These are phyloP conservation scores for Dichotomocladium elegans DNA, from an alignment of 371 early-diverging fungal genomes.

Conservation along the genomic window DNA sequence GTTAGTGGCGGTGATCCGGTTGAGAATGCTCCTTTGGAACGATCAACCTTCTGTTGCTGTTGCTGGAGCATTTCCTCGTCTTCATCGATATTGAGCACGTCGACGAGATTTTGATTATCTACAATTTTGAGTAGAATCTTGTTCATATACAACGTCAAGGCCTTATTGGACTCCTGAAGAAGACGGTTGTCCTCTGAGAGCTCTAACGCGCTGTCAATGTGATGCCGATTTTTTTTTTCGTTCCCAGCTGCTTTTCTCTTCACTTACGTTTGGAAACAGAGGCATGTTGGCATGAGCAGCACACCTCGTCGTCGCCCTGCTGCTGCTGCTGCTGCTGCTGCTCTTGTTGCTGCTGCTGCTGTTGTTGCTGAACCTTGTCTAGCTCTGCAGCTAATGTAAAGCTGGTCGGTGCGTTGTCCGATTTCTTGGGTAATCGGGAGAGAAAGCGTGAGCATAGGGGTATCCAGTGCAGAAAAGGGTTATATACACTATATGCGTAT, in stretches of 20 bases:
- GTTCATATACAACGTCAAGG: slow-evolving; percentile 28
- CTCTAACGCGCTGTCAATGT: slow-evolving; percentile 8
- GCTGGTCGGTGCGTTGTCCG: not conserved
- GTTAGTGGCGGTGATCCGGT: no score
- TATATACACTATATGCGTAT: no score
- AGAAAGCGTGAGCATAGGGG: no score
- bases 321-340: not conserved
- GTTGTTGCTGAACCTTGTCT: slow-evolving; percentile 6
- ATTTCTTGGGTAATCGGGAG: slow-evolving; percentile 2
- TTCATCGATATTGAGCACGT: slow-evolving; percentile 27
- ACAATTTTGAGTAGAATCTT: slow-evolving; percentile 30
- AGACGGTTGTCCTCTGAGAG: slow-evolving; percentile 18
- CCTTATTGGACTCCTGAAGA: slow-evolving; percentile 30
- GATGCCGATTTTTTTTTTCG: not conserved
- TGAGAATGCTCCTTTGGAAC: not conserved
- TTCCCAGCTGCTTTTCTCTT: slow-evolving; percentile 5
- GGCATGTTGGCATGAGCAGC: slow-evolving; percentile 4
- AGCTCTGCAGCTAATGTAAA: slow-evolving; percentile 8
- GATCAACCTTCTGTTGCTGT: not conserved
- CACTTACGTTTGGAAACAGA: no score
- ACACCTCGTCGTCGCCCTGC: not conserved
- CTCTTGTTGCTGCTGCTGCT: not conserved
- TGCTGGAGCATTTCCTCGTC: not conserved
- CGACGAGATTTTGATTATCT: slow-evolving; percentile 23
- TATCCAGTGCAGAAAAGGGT: not conserved